Base-by-base conservation (phyloP, 176 grass and related monocot species). In the Aegilops sharonensis region DNA sequence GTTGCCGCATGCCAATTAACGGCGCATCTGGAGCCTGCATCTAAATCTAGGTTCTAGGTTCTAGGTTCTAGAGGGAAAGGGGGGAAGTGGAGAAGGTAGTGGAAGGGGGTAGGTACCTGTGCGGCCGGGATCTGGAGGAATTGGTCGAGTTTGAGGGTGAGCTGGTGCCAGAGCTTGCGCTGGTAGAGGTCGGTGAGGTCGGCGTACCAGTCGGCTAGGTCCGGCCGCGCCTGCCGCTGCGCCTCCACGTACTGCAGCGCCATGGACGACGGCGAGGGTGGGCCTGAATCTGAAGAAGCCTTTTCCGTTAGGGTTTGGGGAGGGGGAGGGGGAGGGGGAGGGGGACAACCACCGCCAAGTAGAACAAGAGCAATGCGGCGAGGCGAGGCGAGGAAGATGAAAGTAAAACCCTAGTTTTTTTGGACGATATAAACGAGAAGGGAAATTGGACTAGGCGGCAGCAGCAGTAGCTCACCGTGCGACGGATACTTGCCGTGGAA, bases 81-180 rank as follows among this genome's bases (percentile, higher is more conserved):
- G 75, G 61, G 25, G 63, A 56, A 29, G 68, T 43, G 6, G 32
- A 35, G 35, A 48, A 7, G 60, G 3, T 4, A 9, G 71, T 8
- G 21, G 62, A 6, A 54, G 78, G 40, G 78, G 37, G 10, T 75
- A 45, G 72, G 43, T 82, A 97, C 95, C 95, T 94, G 95, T 0
- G 88, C 84, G 68, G 87, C 72, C 75, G 93, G 89, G 63, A 97
- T 89, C 81, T 90, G 90, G 24, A 97, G 89, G 91, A 97, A 97
- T 29, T 97, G 87, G 64, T 97, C 95, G 43, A 97, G 91, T 89
- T 97, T 95, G 82, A 97, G 89, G 81, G 95, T 97, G 79, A 97
- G 95, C 89, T 97, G 95, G 87, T 94, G 92, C 91, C 91, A 97
- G 6, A 97, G 89, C 79, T 93, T 97, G 69, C 82, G 88, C 66